Base-by-base conservation (phyloP, 2,329 filamentous ascomycete species). In the Sporothrix variecibatus region DNA sequence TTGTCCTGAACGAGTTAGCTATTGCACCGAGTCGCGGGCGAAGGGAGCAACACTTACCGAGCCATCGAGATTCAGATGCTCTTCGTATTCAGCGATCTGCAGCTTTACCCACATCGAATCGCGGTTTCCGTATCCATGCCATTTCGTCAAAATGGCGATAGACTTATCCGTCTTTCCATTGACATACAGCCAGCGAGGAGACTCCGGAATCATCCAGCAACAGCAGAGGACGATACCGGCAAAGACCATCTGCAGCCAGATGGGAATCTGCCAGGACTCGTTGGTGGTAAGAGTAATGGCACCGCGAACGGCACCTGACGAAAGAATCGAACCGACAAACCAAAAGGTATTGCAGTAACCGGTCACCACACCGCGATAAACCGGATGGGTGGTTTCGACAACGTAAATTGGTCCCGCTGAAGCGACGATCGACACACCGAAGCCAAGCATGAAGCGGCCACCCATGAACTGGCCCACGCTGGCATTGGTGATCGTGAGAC, bases 171-270 rank as follows among this genome's bases (percentile, higher is more conserved):
- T 40, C 60, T 65, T 65, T 6, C 60, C 60, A 23, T 65, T 38
- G 20, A 65, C 60, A 43, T 65, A 65, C 20, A 65, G 60, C 60
- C 60, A 65, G 34, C 60, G 60, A 7, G 60, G 60, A 20, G 60
- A 65, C 23, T 65, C 60, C 31, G 60, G 60, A 23, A 65, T 65
- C 31, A 26, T 12, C 60, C 60, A 65, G 34, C 60, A 65, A 12
- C 8, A 43, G 60, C 31, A 40, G 5, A 65, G 7, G 31, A 65
- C 60, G 60, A 65, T 31, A 17, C 60, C 60, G 60, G 60, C 31
- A 65, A 65, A 65, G 60, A 65, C 60, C 60, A 65, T 65, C 34
- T 65, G 60, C 31, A 65, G 60, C 60, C 60, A 65, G 20, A 65
- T 65, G 15, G 60, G 60, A 43, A 65, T 65, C 60, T 65, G 60